These are phyloP conservation scores for Trypanosoma lewisi DNA, from an alignment of 208 protist species.

Conservation along the genomic window DNA sequence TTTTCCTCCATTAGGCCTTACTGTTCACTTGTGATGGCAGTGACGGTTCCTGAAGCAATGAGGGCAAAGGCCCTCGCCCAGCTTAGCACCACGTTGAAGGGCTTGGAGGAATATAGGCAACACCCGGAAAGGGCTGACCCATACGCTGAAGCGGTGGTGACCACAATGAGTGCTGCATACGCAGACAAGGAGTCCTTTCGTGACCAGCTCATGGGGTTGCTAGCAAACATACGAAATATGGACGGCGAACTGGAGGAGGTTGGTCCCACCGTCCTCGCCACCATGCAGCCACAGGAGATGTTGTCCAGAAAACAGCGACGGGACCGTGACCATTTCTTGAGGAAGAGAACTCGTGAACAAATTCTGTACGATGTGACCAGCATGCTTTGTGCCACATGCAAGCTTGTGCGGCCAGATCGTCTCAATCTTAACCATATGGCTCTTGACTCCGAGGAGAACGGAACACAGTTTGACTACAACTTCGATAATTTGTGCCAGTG, in stretches of 20 bases:
- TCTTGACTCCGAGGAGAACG: constrained; percentile 86
- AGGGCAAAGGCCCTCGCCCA: constrained; percentile 30
- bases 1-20: not conserved
- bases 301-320: constrained; percentile 55
- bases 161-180: constrained; percentile 28
- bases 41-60: constrained; percentile 11
- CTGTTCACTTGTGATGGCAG: constrained; percentile 9
- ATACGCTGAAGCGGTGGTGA: constrained; percentile 54
- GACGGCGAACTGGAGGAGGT: constrained; percentile 57
- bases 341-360: constrained; percentile 81
- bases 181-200: constrained; percentile 57
- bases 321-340: constrained; percentile 37
- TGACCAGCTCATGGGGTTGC: constrained; percentile 68
- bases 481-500: constrained; percentile 86
- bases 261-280: constrained; percentile 38
- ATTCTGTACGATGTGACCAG: constrained; percentile 70
- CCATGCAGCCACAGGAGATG: constrained; percentile 77
- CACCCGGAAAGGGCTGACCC: constrained; percentile 19
- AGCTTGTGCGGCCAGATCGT: constrained; percentile 73
- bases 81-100: constrained; percentile 39
- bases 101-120: constrained; percentile 61
- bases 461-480: constrained; percentile 90
- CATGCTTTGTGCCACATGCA: constrained; percentile 83
- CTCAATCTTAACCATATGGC: constrained; percentile 87
- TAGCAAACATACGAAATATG: constrained; percentile 75